These are phyloP conservation scores for Camelina laxa DNA, from an alignment of 345 rosid species.

Conservation along the genomic window DNA sequence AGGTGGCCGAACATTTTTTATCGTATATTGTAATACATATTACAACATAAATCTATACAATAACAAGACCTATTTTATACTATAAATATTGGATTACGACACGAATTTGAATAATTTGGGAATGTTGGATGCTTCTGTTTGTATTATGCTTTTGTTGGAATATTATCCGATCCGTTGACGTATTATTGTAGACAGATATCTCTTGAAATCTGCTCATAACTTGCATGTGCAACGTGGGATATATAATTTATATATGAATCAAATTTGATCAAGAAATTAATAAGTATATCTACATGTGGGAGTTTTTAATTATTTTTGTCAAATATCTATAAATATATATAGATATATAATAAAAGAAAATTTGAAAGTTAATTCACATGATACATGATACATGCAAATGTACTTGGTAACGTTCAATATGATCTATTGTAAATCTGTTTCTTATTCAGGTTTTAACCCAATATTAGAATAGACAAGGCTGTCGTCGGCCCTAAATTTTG, in stretches of 20 bases:
- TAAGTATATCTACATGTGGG: not conserved
- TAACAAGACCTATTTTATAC: slow-evolving; percentile 12
- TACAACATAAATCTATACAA: slow-evolving; percentile 2
- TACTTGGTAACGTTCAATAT: not conserved
- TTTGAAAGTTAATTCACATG: not conserved
- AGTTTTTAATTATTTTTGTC: not conserved
- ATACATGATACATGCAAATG: slow-evolving; percentile 10
- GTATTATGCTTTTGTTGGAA: slow-evolving; percentile 46
- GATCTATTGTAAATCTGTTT: not conserved
- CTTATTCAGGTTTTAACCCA: too few relatives aligned
- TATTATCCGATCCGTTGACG: slow-evolving; percentile 46
- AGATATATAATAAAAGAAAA: not conserved
- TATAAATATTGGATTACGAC: slow-evolving; percentile 38
- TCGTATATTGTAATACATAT: slow-evolving; percentile 13
- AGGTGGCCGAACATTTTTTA: slow-evolving; percentile 42
- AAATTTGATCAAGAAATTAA: not conserved
- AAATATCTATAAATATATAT: not conserved
- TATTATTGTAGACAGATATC: slow-evolving; percentile 43
- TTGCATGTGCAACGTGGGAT: slow-evolving; percentile 45
- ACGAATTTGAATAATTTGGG: slow-evolving; percentile 36
- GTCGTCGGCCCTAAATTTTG: too few relatives aligned
- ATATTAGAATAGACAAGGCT: too few relatives aligned
- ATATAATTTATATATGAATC: slow-evolving; percentile 24
- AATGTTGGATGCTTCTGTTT: slow-evolving; percentile 50
- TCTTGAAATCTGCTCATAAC: slow-evolving; percentile 41